phyloP scores from a whole-genome alignment of 164 flowering plant genomes.

The Magnolia changhungtana region DNA sequence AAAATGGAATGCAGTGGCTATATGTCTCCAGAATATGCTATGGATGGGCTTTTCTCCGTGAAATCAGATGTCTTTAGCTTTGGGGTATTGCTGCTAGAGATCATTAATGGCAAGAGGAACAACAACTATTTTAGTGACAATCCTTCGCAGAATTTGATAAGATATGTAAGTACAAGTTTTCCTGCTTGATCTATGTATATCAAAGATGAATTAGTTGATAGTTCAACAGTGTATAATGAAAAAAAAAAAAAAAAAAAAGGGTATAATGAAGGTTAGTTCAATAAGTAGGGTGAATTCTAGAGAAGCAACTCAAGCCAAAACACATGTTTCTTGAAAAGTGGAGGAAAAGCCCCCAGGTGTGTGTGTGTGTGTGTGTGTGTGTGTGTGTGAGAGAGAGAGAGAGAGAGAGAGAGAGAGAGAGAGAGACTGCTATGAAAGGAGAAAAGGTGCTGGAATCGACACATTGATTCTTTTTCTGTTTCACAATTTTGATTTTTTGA shows the following conservation, averaged over 20 bases:
- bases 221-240: neutral
- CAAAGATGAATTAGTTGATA: neutral
- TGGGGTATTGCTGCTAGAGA: conserved; percentile 49
- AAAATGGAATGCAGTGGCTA: conserved; percentile 39
- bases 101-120: conserved; percentile 42
- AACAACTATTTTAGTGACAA: neutral
- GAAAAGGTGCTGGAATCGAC: neutral
- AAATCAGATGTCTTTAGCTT: conserved; percentile 57
- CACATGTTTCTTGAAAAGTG: neutral
- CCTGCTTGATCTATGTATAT: neutral
- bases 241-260: too few species aligned
- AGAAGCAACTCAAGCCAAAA: neutral
- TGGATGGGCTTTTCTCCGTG: conserved; percentile 45
- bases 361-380: too few species aligned
- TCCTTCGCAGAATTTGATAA: neutral
- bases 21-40: conserved; percentile 54
- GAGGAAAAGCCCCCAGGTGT: too few species aligned
- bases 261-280: too few species aligned
- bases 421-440: too few species aligned
- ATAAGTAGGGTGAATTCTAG: neutral
- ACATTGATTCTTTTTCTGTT: neutral
- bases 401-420: too few species aligned
- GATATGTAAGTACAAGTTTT: neutral
- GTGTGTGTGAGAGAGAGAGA: too few species aligned
- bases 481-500: neutral